Percentiles rank a stretch among this genome's conserved stretches.
These are phyloP conservation scores for Galerina marginata DNA, from an alignment of 768 basidiomycete genomes.

Conservation along the genomic window DNA sequence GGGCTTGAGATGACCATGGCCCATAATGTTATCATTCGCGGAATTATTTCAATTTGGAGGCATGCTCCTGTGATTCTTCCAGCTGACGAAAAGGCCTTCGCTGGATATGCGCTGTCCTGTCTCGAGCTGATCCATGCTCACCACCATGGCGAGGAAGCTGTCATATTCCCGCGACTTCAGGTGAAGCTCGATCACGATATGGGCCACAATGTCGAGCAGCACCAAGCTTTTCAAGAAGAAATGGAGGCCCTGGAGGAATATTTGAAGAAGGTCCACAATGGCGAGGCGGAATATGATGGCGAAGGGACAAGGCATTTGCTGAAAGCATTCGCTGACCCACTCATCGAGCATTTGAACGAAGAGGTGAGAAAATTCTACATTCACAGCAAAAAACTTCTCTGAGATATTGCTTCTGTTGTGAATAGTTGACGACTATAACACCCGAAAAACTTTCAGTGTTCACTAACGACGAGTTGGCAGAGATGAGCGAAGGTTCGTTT, in stretches of 20 bases:
- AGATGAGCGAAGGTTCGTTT: constrained; percentile 11
- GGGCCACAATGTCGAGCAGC: constrained; percentile 32
- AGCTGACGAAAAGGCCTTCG: constrained; percentile 26
- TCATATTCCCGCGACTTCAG: constrained; percentile 31
- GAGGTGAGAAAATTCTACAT: constrained; percentile 10
- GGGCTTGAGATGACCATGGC: constrained; percentile 24
- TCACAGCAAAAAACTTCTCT: not conserved
- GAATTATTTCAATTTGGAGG: constrained; percentile 20
- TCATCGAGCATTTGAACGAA: constrained; percentile 22
- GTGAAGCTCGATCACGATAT: constrained; percentile 25
- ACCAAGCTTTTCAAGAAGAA: constrained; percentile 24
- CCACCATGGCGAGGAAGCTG: constrained; percentile 30
- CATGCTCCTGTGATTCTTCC: constrained; percentile 18
- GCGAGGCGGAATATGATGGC: constrained; percentile 21
- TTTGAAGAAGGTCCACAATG: constrained; percentile 16
- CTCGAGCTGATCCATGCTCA: constrained; percentile 24
- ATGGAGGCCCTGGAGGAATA: constrained; percentile 27
- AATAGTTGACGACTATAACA: constrained; percentile 8
- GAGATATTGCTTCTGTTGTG: not conserved
- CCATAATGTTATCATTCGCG: constrained; percentile 29
- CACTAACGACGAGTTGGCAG: constrained; percentile 7
- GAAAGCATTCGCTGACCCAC: constrained; percentile 19
- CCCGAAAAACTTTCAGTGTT: constrained; percentile 6
- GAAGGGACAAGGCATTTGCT: constrained; percentile 19
- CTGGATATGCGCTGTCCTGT: constrained; percentile 25